phyloP scores from a whole-genome alignment of 78 protist genomes.

The Dictyostelium brefeldianum region DNA sequence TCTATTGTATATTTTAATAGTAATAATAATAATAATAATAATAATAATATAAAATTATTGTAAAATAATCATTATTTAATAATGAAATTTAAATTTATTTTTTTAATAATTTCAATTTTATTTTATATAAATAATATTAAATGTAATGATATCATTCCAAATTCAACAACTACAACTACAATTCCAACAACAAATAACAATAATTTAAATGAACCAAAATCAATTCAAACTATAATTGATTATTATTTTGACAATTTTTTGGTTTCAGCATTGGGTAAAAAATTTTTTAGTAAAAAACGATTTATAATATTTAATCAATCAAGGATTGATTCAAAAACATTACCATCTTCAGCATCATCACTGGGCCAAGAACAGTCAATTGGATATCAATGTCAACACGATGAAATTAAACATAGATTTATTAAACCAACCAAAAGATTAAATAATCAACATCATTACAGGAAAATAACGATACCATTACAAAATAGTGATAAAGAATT shows the following conservation, averaged over 20 bases:
- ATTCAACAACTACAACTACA: too few relatives aligned
- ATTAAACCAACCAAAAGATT: background rate
- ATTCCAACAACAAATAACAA: background rate
- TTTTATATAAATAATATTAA: too few relatives aligned
- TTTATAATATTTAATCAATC: background rate
- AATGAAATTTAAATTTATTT: too few relatives aligned
- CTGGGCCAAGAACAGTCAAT: background rate
- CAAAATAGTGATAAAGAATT: background rate
- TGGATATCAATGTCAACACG: background rate
- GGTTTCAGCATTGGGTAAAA: background rate
- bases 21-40: too few relatives aligned
- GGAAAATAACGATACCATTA: background rate
- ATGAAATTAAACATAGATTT: background rate
- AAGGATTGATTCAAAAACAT: background rate
- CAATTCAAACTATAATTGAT: slow-evolving; percentile 9
- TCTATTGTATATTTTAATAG: too few relatives aligned
- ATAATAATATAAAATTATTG: too few relatives aligned
- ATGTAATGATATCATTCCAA: too few relatives aligned
- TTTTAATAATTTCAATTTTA: too few relatives aligned
- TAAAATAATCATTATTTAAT: too few relatives aligned
- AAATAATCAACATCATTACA: background rate
- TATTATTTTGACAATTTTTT: background rate
- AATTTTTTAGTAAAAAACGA: background rate
- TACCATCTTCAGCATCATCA: background rate
- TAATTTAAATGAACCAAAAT: background rate